phyloP scores from a whole-genome alignment of 805 yeast species.

The Cyberlindnera japonica region DNA sequence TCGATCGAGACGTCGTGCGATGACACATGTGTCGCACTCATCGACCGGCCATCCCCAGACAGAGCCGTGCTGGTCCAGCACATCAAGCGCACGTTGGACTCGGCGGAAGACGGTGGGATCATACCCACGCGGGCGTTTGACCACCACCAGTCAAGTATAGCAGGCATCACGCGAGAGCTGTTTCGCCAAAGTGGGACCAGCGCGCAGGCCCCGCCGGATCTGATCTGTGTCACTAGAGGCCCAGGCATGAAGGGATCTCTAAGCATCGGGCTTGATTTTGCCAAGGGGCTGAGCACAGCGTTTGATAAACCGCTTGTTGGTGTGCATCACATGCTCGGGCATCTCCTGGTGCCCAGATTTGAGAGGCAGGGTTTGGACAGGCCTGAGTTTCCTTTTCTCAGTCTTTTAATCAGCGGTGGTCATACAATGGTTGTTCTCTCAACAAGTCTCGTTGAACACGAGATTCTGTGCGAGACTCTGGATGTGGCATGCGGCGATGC shows the following conservation, averaged over 20 bases:
- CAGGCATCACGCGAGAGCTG: constrained; percentile 45
- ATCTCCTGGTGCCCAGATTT: constrained; percentile 64
- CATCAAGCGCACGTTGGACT: constrained; percentile 60
- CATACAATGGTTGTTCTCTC: constrained; percentile 86
- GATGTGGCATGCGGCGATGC: constrained; percentile 96
- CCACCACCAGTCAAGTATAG: constrained; percentile 66
- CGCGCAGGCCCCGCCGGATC: constrained; percentile 46
- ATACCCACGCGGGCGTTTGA: constrained; percentile 80
- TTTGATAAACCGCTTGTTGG: constrained; percentile 79
- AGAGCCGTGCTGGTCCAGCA: constrained; percentile 48
- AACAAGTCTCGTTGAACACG: constrained; percentile 57
- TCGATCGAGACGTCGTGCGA: constrained; percentile 95
- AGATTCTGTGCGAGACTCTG: constrained; percentile 65
- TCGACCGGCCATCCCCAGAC: constrained; percentile 43
- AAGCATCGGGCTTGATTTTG: constrained; percentile 76
- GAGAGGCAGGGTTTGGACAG: constrained; percentile 35
- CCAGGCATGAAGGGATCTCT: constrained; percentile 96
- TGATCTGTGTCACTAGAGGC: constrained; percentile 88
- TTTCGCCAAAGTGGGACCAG: constrained; percentile 27
- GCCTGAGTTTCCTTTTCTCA: constrained; percentile 65
- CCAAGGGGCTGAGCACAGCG: constrained; percentile 79
- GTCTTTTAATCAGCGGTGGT: constrained; percentile 86
- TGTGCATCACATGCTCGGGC: constrained; percentile 96
- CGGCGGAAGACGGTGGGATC: constrained; percentile 72
- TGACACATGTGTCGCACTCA: constrained; percentile 84